Percentiles rank a stretch among this genome's conserved stretches.
Evolutionary conservation across 176 grass and related monocot genomes (phyloP).

Genomic region (maize (Zea mays)): Zm-B73-REFERENCE-NAM-5.0 NC_050096.1:23620501-23621000

Average conservation of each 20-base stretch:
- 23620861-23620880: constrained; percentile 29
- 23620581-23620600: constrained; percentile 65
- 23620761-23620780: constrained; percentile 40
- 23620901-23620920: constrained; percentile 51
- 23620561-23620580: constrained; percentile 66
- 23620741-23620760: background rate
- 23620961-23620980: constrained; percentile 34
- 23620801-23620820: constrained; percentile 71
- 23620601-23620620: constrained; percentile 38
- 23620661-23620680: background rate
- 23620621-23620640: constrained; percentile 26
- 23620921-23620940: constrained; percentile 25
- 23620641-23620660: background rate
- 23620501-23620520: background rate
- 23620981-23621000: constrained; percentile 59
- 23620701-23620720: constrained; percentile 10
- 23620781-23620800: constrained; percentile 17
- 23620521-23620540: background rate
- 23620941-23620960: constrained; percentile 10
- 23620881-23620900: constrained; percentile 53
- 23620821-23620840: constrained; percentile 80
- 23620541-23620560: background rate
- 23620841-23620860: constrained; percentile 45
- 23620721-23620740: background rate
- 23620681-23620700: constrained; percentile 30